phyloP scores from a whole-genome alignment of 2,329 filamentous ascomycete genomes.

The Trichoderma sp. region DNA sequence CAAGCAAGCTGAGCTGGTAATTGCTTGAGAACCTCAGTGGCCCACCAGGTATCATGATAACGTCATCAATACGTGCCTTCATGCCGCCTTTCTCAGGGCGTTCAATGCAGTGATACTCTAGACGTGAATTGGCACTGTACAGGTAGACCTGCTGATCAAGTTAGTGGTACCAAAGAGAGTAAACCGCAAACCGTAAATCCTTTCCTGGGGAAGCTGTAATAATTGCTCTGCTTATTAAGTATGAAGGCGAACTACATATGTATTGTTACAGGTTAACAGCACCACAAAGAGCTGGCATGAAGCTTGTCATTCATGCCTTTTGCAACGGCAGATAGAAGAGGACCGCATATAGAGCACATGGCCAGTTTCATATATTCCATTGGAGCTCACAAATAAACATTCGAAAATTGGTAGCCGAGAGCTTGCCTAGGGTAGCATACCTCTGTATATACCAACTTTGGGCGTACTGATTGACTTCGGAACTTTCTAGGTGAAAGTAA shows the following conservation, averaged over 20 bases:
- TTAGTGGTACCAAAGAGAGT: neutral
- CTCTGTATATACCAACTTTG: neutral
- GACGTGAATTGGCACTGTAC: neutral
- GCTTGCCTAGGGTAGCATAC: neutral
- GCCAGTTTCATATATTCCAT: neutral
- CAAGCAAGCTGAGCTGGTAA: neutral
- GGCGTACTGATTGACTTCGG: too few relatives aligned
- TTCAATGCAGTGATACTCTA: neutral
- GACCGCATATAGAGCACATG: neutral
- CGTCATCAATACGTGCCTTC: conserved; percentile 35
- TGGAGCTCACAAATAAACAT: neutral
- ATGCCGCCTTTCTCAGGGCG: neutral
- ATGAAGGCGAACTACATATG: too few relatives aligned
- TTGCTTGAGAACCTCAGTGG: neutral
- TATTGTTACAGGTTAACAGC: neutral
- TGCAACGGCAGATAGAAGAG: neutral
- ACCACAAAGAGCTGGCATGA: neutral
- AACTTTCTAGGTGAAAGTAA: too few relatives aligned
- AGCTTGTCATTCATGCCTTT: neutral
- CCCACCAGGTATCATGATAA: conserved; percentile 3
- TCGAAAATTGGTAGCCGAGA: neutral
- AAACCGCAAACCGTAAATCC: neutral
- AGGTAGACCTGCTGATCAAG: neutral
- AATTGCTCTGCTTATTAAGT: too few relatives aligned
- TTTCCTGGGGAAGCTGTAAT: neutral